Percentiles rank a stretch among this genome's conserved stretches.
Evolutionary conservation across 2,329 filamentous ascomycete species (phyloP).

Genomic region (Chalaropsis ovoidea): DNA sequence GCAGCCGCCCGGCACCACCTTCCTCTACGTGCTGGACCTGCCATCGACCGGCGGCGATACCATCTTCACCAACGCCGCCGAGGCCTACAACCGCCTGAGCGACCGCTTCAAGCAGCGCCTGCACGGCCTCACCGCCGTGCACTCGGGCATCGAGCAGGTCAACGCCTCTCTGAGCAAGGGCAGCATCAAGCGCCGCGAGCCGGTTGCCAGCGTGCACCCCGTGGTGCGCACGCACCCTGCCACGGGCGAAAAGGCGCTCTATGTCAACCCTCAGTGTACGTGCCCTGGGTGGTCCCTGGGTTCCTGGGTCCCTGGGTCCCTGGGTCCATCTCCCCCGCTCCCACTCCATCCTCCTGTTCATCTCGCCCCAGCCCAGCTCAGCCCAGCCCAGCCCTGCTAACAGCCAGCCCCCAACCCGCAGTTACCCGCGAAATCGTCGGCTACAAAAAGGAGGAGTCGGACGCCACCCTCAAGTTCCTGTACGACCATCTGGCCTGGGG

Average conservation of each 20-base stretch:
- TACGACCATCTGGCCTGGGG: constrained; percentile 44
- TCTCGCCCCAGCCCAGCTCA: too few relatives aligned
- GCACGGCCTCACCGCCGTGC: constrained; percentile 69
- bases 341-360: too few relatives aligned
- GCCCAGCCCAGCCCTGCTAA: too few relatives aligned
- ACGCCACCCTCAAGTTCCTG: constrained; percentile 61
- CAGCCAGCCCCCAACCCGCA: constrained; percentile 34
- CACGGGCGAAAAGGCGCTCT: constrained; percentile 76
- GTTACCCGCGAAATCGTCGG: constrained; percentile 70
- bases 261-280: constrained; percentile 69
- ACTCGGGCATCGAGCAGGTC: constrained; percentile 75
- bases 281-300: too few relatives aligned
- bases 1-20: constrained; percentile 83
- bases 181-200: constrained; percentile 63
- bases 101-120: constrained; percentile 69
- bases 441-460: constrained; percentile 78
- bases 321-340: too few relatives aligned
- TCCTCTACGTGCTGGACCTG: constrained; percentile 77
- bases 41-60: constrained; percentile 76
- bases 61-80: constrained; percentile 66
- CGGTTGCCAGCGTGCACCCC: constrained; percentile 64
- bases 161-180: constrained; percentile 56
- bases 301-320: too few relatives aligned
- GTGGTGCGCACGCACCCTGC: constrained; percentile 70
- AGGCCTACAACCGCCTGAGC: constrained; percentile 72